Conservation (phyloP, 345 rosid species). For the Hibiscus syriacus region DNA sequence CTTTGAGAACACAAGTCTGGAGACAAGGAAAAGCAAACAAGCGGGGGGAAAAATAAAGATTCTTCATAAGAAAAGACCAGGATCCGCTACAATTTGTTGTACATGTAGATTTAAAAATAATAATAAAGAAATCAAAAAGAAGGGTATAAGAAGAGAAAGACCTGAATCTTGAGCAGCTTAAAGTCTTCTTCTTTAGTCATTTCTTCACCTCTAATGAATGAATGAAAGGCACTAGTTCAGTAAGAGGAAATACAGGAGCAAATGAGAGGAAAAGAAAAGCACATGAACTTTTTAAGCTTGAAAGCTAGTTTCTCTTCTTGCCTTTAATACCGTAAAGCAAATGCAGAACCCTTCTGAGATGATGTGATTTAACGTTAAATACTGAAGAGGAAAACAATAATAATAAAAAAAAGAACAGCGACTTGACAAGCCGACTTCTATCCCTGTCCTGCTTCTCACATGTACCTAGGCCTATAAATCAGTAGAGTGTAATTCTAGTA, state of each 20-base stretch:
- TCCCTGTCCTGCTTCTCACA: constrained; percentile 16
- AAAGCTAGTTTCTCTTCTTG: neutral
- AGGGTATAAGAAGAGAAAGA: constrained; percentile 16
- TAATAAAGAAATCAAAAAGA: constrained; percentile 10
- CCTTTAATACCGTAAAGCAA: neutral
- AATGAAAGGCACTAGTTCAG: too few relatives aligned
- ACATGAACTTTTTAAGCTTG: constrained; percentile 26
- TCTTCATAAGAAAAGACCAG: constrained; percentile 6
- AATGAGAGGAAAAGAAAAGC: constrained; percentile 24
- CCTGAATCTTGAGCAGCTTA: constrained; percentile 89
- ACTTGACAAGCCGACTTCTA: constrained; percentile 49
- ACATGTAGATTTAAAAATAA: neutral
- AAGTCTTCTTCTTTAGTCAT: constrained; percentile 90
- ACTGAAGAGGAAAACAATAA: constrained; percentile 22
- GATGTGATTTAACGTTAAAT: constrained; percentile 61
- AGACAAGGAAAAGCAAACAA: neutral
- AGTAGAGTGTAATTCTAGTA: too few relatives aligned
- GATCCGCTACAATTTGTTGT: constrained; percentile 9
- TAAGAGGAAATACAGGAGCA: too few relatives aligned
- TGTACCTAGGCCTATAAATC: too few relatives aligned
- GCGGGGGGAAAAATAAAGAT: constrained; percentile 2
- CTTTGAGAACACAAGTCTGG: constrained; percentile 66
- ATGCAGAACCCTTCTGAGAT: constrained; percentile 19
- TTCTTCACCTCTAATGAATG: constrained; percentile 16
- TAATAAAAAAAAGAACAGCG: constrained; percentile 37